Evolutionary conservation across 1,284 basidiomycete genomes (phyloP), one percentile per base, ranked within the genome.

Genomic region (Ganoderma sinense): DNA sequence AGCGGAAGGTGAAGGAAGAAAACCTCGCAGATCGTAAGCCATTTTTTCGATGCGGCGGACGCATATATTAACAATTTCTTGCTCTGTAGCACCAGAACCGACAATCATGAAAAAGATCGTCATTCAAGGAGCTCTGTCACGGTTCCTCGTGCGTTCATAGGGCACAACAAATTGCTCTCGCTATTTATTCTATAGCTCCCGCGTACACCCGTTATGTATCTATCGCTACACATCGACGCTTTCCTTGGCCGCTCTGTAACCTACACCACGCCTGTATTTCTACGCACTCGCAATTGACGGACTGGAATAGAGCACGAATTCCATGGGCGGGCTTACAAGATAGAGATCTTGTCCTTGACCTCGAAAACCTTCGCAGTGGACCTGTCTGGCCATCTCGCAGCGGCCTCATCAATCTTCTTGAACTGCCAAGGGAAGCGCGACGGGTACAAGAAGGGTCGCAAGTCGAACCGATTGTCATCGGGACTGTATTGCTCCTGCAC

Each of bases 351-450:
- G 62, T 69, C 71, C 66, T 71, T 68, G 8, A 73, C 75, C 23
- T 75, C 73, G 16, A 73, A 68, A 8, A 73, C 70, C n/a, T 71
- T 68, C 20, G 72, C 64, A 4, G 68, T 75, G 7, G 93, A 92
- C 74, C 89, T 87, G 77, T 97, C 93, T 1, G 94, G 94, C 41
- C 96, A 83, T 5, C 79, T 83, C 13, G 89, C 90, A 10, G 93
- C 95, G 4, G 95, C 84, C 69, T 91, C 90, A 77, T 99, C 97
- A 69, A 99, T 99, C 84, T 95, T 96, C 79, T 86, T 90, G 83
- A 98, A 99, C 80, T 99, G 98, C 91, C 95, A 98, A 0, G 95
- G 93, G 84, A 99, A 99, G 65, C 94, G 88, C 33, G 93, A 91
- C 7, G 96, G 95, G 81, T 99, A 99, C 64, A 99, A 84, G 89